A percentile compares a stretch with the other conserved stretches of the same genome.
phyloP scores from a whole-genome alignment of 805 yeast genomes.

The Candida bentonensis region DNA sequence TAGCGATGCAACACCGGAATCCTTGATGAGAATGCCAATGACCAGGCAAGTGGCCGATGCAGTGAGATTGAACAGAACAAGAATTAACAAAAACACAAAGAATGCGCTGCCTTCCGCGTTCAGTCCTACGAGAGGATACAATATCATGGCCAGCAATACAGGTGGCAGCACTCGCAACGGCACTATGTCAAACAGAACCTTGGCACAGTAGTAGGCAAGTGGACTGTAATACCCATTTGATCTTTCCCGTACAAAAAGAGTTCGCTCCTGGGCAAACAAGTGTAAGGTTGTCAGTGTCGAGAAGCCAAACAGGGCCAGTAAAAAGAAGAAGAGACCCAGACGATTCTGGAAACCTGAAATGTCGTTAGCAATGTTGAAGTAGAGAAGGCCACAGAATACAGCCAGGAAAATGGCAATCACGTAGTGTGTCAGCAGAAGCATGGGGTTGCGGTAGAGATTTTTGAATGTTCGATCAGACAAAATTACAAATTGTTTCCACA shows the following conservation, averaged over 20 bases:
- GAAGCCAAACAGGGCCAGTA: constrained; percentile 85
- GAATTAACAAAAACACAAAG: constrained; percentile 48
- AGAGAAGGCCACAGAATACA: constrained; percentile 69
- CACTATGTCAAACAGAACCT: constrained; percentile 79
- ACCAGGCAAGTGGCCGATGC: constrained; percentile 74
- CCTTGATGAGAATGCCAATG: constrained; percentile 76
- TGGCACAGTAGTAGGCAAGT: constrained; percentile 68
- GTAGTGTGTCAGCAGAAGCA: constrained; percentile 73
- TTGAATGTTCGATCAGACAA: constrained; percentile 80
- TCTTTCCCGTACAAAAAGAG: constrained; percentile 82
- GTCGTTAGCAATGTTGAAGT: constrained; percentile 72
- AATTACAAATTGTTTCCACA: constrained; percentile 53
- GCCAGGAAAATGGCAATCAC: constrained; percentile 65
- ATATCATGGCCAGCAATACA: constrained; percentile 56
- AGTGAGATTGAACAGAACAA: constrained; percentile 75
- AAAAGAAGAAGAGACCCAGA: constrained; percentile 82
- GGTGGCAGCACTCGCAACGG: constrained; percentile 94
- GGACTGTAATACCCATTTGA: constrained; percentile 92
- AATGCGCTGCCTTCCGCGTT: constrained; percentile 66
- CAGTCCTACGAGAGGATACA: constrained; percentile 84
- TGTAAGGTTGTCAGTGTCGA: constrained; percentile 85
- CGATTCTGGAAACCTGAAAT: constrained; percentile 95
- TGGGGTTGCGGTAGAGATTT: constrained; percentile 86
- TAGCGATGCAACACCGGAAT: constrained; percentile 86
- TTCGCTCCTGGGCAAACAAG: constrained; percentile 75